Base-by-base conservation (phyloP, 306 rosid genomes). In the Canavalia gladiata region DNA sequence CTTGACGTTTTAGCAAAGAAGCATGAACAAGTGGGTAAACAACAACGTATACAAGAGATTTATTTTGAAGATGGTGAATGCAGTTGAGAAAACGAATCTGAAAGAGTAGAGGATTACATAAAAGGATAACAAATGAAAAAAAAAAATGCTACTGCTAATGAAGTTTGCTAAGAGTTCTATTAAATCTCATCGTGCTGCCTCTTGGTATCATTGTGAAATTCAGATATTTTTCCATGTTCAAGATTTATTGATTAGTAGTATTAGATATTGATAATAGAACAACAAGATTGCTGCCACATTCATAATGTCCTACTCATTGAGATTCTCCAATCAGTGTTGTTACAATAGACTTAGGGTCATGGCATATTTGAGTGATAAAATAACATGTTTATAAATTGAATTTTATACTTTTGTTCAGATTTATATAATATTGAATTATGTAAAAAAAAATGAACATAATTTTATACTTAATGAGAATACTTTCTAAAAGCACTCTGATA, bases 1-100 rank as follows among this genome's bases (percentile, higher is more conserved):
- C 84, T 93, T 30, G 88, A 83, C 6, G 90, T 82, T 69, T 84
- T 95, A 75, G 72, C 82, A 46, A 71, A 29, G 73, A 82, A 75
- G 71, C 82, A 80, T 43, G 82, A 42, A 5, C 87, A 78, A 54
- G 72, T 7, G 5, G 83, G 11, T 8, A 51, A 57, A 45, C 84
- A 84, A 52, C 81, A 58, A 13, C 47, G 13, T 30, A 33, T 10
- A 35, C 60, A 55, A 30, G 68, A 80, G 12, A 81, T n/a, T 74
- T 75, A 67, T 82, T 35, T 13, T n/a, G 81, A 87, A 7, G 51
- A 51, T 0, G 12, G 50, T 11, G 69, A 83, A 55, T 72, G 80
- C 43, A 65, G 59, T 69, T 90, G 42, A 75, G 78, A 85, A 28
- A 58, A 37, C 5, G 77, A 72, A 49, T 12, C n/a, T 77, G 75